phyloP scores from a whole-genome alignment of 2,329 filamentous ascomycete genomes.

The Immersiporthe knoxdaviesiana region DNA sequence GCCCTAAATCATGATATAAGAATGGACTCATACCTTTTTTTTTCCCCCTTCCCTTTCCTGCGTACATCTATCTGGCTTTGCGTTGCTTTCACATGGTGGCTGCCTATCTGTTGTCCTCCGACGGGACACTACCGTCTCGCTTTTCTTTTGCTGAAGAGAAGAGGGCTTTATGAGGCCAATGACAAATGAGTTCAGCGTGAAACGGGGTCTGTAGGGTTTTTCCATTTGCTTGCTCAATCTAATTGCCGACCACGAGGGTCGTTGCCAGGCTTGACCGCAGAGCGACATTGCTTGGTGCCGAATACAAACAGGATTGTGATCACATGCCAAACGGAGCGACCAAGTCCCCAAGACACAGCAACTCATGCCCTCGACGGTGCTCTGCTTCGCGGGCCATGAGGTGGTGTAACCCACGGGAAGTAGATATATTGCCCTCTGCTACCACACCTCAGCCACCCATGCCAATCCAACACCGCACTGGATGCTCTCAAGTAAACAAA shows the following conservation, averaged over 20 bases:
- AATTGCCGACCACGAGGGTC: slow-evolving; percentile 21
- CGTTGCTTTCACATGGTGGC: slow-evolving; percentile 17
- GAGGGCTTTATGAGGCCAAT: slow-evolving; percentile 23
- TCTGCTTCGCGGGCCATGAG: neutral
- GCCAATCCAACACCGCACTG: neutral
- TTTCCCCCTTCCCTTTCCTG: neutral
- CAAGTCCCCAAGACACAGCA: neutral
- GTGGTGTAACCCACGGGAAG: neutral
- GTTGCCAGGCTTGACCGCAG: slow-evolving; percentile 1
- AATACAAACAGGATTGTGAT: neutral
- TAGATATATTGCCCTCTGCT: neutral
- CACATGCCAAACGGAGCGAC: neutral
- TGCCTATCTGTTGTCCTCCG: slow-evolving; percentile 5
- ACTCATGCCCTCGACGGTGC: neutral
- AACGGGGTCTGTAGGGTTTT: slow-evolving; percentile 27
- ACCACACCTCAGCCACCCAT: neutral
- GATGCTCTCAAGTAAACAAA: neutral
- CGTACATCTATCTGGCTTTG: slow-evolving; percentile 11
- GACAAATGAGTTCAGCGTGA: slow-evolving; percentile 17
- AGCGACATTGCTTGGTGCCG: neutral
- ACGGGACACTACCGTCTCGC: slow-evolving; percentile 11
- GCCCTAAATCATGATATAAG: slow-evolving; percentile 28
- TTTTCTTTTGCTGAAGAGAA: slow-evolving; percentile 16
- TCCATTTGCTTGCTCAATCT: slow-evolving; percentile 23
- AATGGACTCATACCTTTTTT: slow-evolving; percentile 19